Evolutionary conservation across 2,329 filamentous ascomycete species (phyloP), one percentile per base, ranked within the genome.

Genomic region (Hymenoscyphus albidus): DNA sequence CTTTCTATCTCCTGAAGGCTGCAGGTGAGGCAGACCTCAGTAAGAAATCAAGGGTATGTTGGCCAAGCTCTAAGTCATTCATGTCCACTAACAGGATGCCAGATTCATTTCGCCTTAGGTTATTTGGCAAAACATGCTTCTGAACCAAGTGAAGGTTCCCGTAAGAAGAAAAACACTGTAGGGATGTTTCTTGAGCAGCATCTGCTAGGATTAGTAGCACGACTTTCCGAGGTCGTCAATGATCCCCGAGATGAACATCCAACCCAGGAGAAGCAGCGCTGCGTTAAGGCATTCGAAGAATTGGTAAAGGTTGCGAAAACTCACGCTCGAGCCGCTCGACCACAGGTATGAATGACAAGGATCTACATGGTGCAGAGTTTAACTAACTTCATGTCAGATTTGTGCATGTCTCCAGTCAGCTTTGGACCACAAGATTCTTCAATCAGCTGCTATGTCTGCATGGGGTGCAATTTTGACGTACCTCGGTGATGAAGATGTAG

Each of bases 361-460:
- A 35, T n/a, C 31, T 35, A n/a, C 18, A 7, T 6, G 5, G 2
- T 27, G 13, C 38, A 18, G 38, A 10, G 1, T 58, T 40, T 18
- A n/a, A 16, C 10, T 58, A 6, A 48, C 59, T 12, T 27, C 35
- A 13, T 7, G 22, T 14, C 72, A 94, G 88, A 94, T 98, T 63
- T 92, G 92, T 69, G 93, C 94, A n/a, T 97, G 92, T 74, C 81
- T 99, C 13, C 87, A 96, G 67, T 93, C 92, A 27, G 93, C 93
- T 0, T 84, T 98, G 65, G 83, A 89, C 16, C 85, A 90, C 60
- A 82, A 88, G 56, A 84, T 89, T 58, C 82, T 99, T n/a, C 87
- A 92, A 67, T 83, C 92, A 66, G 82, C 87, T 38, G 91, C 93
- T 1, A 93, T 98, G 72, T 85, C 84, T 3, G 92, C 93, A 59